Base-by-base conservation (phyloP, 805 yeast genomes). In the Saccharomycopsis lassenensis region DNA sequence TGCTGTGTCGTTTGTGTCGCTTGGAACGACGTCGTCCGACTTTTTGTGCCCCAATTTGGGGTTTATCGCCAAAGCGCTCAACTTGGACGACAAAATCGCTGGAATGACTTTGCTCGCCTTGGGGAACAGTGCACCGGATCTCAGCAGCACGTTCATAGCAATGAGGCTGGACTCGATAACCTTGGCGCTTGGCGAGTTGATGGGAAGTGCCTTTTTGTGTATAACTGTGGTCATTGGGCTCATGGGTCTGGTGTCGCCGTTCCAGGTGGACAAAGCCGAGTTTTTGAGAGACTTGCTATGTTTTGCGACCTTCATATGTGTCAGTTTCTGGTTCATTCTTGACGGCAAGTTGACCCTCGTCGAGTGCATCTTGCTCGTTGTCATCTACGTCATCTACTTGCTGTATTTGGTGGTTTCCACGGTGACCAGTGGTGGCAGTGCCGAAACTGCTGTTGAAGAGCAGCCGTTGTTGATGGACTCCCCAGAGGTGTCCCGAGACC, bases 91-190 rank as follows among this genome's bases (percentile, higher is more conserved):
- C 40, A 74, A 80, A 39, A 58, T 87, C 12, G 77, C 91, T 8
- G 97, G 97, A 0, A 67, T 89, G 48, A 87, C 96, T 0, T 59
- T 89, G 15, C 60, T 91, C 35, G 94, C 97, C 0, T 65, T 89
- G 40, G 97, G 96, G 0, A 89, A 89, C 56, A 91, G 95, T 4
- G 67, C 93, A 0, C 95, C 96, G 0, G 98, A 89, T 54, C 74
- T 89, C 3, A 69, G 85, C 28, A 71, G 89, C 31, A 85, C 95
- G 0, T 83, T 75, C 52, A 75, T 78, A 32, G 94, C 96, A 2
- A 70, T 91, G 71, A 64, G 66, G 10, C 57, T 73, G 1, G 76
- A 72, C n/a, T 71, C 80, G 1, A 73, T 79, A 0, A 69, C 84
- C 0, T 60, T 89, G 52, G 96, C 97, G 0, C 58, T 89, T 4